Base-by-base conservation (phyloP, 1,284 basidiomycete species). In the Cutaneotrichosporon mucoides region DNA sequence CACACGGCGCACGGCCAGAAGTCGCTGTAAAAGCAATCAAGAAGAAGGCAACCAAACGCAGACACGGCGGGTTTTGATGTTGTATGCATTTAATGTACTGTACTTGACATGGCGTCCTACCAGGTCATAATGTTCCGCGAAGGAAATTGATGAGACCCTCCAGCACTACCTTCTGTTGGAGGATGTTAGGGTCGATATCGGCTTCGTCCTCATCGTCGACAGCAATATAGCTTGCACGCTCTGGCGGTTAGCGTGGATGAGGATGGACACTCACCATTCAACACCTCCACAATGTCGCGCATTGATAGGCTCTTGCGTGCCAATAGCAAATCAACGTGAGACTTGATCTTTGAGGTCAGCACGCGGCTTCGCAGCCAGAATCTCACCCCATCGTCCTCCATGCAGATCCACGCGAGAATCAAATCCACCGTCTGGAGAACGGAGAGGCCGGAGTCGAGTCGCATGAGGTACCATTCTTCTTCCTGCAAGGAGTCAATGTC, bases 301-400 rank as follows among this genome's bases (percentile, higher is more conserved):
- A 78, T 70, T 0, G 72, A 68, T 44, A 66, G 64, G 45, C 70
- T 86, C 69, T 85, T 88, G 44, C 92, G 83, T 44, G 81, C 81
- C 16, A 97, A 80, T 80, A 96, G 87, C 69, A 86, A 84, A 55
- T 83, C 76, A 8, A 86, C 80, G 74, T 96, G 93, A 13, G 80
- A 79, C 44, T 85, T 86, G 10, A 74, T 73, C 75, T 78, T 9
- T n/a, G 53, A 4, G 50, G 16, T 51, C 41, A 53, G 55, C 46
- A 57, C 3, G 51, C 24, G 41, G 33, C 37, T 5, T 48, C 36
- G 40, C 9, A 13, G n/a, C 13, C 50, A n/a, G 36, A 3, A 74
- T 40, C 89, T 62, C 79, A 94, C 92, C 37, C 93, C 96, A 69
- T 99, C 96, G 68, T 99, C 96, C 79, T 99, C 96, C 92, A 98